These are phyloP conservation scores for Flaveria trinervia DNA, from an alignment of 129 eudicot genomes.

Conservation along the genomic window DNA sequence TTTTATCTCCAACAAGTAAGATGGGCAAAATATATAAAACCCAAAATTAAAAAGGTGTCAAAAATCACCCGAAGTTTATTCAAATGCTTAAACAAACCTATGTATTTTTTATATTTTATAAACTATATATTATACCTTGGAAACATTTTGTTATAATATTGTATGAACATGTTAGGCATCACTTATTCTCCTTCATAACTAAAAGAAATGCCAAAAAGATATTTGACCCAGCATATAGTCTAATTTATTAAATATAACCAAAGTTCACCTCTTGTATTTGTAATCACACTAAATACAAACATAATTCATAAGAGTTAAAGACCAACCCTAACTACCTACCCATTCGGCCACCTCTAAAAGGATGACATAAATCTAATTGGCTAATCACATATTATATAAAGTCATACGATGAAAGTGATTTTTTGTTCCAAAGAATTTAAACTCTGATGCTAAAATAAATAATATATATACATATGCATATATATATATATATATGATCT, in stretches of 20 bases:
- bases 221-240: background rate
- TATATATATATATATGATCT: background rate
- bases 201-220: background rate
- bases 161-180: background rate
- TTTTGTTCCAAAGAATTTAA: background rate
- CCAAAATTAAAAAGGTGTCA: background rate
- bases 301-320: background rate
- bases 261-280: background rate
- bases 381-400: background rate
- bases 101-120: background rate
- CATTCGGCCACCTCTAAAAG: background rate
- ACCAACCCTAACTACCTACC: background rate
- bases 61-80: background rate
- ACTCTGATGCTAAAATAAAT: background rate
- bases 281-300: background rate
- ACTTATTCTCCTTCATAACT: background rate
- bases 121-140: background rate
- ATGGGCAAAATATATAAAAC: background rate
- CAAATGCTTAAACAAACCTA: background rate
- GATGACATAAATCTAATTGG: background rate
- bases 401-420: background rate
- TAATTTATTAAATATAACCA: background rate
- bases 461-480: background rate
- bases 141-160: background rate
- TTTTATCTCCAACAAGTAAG: background rate